These are phyloP conservation scores for Dichomitus squalens DNA, from an alignment of 1,284 basidiomycete species.

Conservation along the genomic window DNA sequence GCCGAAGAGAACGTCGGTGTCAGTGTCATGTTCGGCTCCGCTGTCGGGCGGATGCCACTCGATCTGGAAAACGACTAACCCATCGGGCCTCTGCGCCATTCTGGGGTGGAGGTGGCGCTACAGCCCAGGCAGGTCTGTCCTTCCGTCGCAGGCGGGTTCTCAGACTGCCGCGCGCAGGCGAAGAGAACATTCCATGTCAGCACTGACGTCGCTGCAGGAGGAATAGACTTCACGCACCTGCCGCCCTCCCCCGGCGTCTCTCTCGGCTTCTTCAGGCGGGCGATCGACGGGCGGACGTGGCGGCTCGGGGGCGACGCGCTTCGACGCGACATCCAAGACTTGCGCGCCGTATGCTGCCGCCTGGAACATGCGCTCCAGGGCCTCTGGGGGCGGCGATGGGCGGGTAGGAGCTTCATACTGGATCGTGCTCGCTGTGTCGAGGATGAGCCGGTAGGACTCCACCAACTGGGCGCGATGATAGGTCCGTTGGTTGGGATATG, in stretches of 20 bases:
- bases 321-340: constrained; percentile 45
- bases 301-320: constrained; percentile 29
- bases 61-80: constrained; percentile 46
- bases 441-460: constrained; percentile 49
- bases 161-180: constrained; percentile 6
- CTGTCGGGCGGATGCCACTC: constrained; percentile 46
- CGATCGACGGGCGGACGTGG: constrained; percentile 19
- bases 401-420: constrained; percentile 30
- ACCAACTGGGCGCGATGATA: constrained; percentile 36
- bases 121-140: constrained; percentile 78
- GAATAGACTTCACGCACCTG: constrained; percentile 23
- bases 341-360: constrained; percentile 55
- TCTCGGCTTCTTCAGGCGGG: constrained; percentile 18
- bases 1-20: constrained; percentile 5
- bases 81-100: constrained; percentile 80
- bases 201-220: background rate
- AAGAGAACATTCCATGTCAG: no score
- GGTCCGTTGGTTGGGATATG: background rate
- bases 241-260: constrained; percentile 8
- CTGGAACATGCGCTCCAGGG: constrained; percentile 48
- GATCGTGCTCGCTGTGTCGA: constrained; percentile 41
- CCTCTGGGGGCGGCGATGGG: constrained; percentile 38
- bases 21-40: background rate
- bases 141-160: constrained; percentile 53
- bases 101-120: constrained; percentile 80